Evolutionary conservation across 306 rosid species (phyloP), one percentile per base, ranked within the genome.

Genomic region (Hippophae gyantsensis): DNA sequence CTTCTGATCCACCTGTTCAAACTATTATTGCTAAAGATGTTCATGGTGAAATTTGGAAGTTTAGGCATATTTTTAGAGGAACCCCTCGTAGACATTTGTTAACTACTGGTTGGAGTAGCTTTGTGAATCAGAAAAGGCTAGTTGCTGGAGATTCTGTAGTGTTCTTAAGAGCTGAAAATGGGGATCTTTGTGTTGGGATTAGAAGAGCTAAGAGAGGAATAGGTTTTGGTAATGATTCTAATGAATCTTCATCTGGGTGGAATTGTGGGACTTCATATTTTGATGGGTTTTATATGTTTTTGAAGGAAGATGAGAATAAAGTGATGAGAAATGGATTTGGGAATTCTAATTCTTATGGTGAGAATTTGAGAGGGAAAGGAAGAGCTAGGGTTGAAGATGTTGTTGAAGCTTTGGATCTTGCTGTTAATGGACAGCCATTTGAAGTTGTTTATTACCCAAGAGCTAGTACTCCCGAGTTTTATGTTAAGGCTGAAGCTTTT

Each of bases 1-100:
- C 95, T 23, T 90, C 99, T 0, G 97, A 88, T 60, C 99, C 99
- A 3, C 99, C 99, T 9, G 99, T 92, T 52, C 99, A 92, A 69
- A 88, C 95, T 1, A 95, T 92, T 54, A 63, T 81, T 0, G 99
- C 99, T 0, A 85, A 73, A 73, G 99, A 88, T 26, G 94, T 92
- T 64, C 99, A 92, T 18, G 95, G 96, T 1, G 97, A 82, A 59
- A 72, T 77, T 43, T 92, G 99, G 99, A 92, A 88, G 74, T 92
- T 92, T 32, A 68, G 99, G 75, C 99, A 92, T 48, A 88, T 92
- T 32, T 92, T 85, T 40, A 76, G 99, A 18, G 99, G 99, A 7
- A 92, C 99, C 0, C 99, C 99, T 7, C 83, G 99, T 8, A 76
- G 99, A 27, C 99, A 92, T 73, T 73, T 92, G 70, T 71, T 92